These are phyloP conservation scores for Ilyonectria robusta DNA, from an alignment of 2,329 filamentous ascomycete species.

Conservation along the genomic window DNA sequence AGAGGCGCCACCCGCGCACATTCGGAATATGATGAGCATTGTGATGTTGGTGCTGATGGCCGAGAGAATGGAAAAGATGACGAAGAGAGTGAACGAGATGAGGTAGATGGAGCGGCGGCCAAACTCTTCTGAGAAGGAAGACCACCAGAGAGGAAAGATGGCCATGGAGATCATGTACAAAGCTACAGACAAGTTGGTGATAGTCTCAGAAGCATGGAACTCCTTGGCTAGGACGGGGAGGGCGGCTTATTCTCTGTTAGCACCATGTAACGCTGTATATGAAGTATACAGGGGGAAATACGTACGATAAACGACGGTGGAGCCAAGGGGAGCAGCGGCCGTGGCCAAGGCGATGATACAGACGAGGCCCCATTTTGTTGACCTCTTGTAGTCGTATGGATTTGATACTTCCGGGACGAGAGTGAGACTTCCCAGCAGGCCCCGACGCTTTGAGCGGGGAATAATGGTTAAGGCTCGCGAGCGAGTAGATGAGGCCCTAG, in stretches of 20 bases:
- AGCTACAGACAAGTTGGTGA: constrained; percentile 82
- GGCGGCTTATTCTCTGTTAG: constrained; percentile 67
- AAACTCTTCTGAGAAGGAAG: constrained; percentile 80
- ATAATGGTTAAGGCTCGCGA: constrained; percentile 58
- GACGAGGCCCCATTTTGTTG: constrained; percentile 89
- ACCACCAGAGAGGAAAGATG: constrained; percentile 91
- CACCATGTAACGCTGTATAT: background rate
- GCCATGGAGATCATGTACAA: constrained; percentile 88
- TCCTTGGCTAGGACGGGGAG: constrained; percentile 74
- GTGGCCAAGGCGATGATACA: constrained; percentile 82
- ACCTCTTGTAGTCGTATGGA: constrained; percentile 79
- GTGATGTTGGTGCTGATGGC: constrained; percentile 78
- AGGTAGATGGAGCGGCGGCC: constrained; percentile 87
- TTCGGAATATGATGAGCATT: constrained; percentile 84
- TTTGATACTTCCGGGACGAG: constrained; percentile 84
- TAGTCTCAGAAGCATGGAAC: constrained; percentile 73
- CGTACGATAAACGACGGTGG: constrained; percentile 86
- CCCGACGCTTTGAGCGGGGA: constrained; percentile 70
- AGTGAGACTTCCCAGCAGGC: constrained; percentile 78
- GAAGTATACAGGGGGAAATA: constrained; percentile 32
- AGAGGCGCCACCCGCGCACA: constrained; percentile 81
- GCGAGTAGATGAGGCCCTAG: constrained; percentile 56
- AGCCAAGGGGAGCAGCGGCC: constrained; percentile 85
- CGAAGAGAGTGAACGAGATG: constrained; percentile 79
- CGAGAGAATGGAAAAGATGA: constrained; percentile 78